phyloP scores from a whole-genome alignment of 2,329 filamentous ascomycete genomes.

The Cyphellophora europaea region DNA sequence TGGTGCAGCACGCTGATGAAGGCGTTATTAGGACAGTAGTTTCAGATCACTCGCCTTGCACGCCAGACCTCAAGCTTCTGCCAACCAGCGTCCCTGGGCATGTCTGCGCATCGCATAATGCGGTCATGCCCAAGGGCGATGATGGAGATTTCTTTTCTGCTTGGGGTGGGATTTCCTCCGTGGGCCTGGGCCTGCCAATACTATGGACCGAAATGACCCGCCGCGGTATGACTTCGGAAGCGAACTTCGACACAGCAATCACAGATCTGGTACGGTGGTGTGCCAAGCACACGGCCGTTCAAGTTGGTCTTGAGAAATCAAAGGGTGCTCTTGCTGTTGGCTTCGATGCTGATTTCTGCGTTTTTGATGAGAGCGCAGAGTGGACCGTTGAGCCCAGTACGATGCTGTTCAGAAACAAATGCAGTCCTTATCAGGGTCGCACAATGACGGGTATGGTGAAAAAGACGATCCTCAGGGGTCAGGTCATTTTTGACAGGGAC shows the following conservation, averaged over 20 bases:
- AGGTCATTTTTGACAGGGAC: constrained; percentile 63
- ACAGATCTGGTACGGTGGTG: constrained; percentile 79
- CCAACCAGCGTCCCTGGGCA: constrained; percentile 57
- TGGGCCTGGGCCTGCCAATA: constrained; percentile 85
- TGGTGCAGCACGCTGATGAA: constrained; percentile 49
- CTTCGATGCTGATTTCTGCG: constrained; percentile 81
- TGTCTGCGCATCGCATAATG: constrained; percentile 24
- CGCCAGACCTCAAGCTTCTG: constrained; percentile 83
- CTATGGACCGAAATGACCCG: constrained; percentile 68
- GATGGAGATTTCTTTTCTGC: constrained; percentile 86
- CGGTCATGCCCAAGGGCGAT: constrained; percentile 18
- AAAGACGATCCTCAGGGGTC: constrained; percentile 78
- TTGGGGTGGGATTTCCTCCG: constrained; percentile 93
- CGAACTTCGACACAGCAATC: constrained; percentile 40
- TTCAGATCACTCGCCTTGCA: constrained; percentile 93
- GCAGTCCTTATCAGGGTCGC: constrained; percentile 81
- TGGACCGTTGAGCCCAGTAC: constrained; percentile 67
- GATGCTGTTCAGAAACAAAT: constrained; percentile 92
- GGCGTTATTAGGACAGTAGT: constrained; percentile 88
- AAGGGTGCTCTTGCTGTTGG: constrained; percentile 78
- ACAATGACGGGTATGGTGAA: constrained; percentile 66
- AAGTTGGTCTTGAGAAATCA: constrained; percentile 71
- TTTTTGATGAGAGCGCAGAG: constrained; percentile 76
- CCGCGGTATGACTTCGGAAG: constrained; percentile 41
- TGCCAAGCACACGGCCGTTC: constrained; percentile 73